Evolutionary conservation across 2,329 filamentous ascomycete species (phyloP).

Genomic region (Grosmannia huntii): DNA sequence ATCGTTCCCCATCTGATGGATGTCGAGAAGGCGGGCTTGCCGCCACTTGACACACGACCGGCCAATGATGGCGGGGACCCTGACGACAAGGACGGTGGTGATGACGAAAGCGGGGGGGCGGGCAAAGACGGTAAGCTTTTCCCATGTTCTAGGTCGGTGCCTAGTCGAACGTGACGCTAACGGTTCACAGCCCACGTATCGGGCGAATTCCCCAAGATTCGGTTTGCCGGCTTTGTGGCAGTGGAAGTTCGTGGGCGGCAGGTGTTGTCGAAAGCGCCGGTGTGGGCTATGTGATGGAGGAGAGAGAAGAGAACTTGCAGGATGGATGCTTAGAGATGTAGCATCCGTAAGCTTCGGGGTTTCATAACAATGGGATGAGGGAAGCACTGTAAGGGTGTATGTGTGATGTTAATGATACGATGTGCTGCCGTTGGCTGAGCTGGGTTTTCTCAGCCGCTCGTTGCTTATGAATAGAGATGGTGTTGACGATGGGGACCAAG

Average conservation of each 20-base stretch:
- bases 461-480: no score
- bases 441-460: no score
- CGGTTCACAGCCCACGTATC: constrained; percentile 16
- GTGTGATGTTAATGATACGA: no score
- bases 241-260: constrained; percentile 66
- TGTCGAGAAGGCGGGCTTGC: constrained; percentile 59
- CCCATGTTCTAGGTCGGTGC: neutral
- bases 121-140: constrained; percentile 17
- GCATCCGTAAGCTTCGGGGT: no score
- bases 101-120: constrained; percentile 23
- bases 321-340: no score
- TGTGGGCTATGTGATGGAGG: constrained; percentile 44
- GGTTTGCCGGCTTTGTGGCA: constrained; percentile 62
- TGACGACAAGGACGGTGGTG: constrained; percentile 24
- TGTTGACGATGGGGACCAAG: no score
- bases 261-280: constrained; percentile 62
- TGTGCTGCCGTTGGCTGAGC: no score
- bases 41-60: constrained; percentile 38
- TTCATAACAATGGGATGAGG: no score
- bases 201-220: constrained; percentile 44
- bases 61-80: constrained; percentile 20
- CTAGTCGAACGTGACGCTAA: neutral
- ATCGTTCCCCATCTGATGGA: constrained; percentile 73
- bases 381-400: no score
- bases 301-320: neutral